Evolutionary conservation across 306 rosid genomes (phyloP), one percentile per base, ranked within the genome.

Genomic region (Begonia loranthoides): DNA sequence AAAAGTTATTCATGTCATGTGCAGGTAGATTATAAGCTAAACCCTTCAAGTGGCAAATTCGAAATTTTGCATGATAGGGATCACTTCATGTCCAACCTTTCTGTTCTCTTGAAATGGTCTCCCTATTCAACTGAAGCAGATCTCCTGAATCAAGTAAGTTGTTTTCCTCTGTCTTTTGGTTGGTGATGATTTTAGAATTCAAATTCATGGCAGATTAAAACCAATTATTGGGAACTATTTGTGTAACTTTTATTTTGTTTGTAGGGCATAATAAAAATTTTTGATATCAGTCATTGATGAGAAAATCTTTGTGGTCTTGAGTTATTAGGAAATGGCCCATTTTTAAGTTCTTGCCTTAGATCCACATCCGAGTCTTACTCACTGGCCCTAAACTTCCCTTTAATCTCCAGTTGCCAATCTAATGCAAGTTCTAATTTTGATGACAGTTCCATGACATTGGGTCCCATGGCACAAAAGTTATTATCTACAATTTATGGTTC

Each of bases 401-500:
- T 28, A 28, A 28, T 28, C 36, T 7, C 36, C 36, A 28, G 36
- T 28, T 28, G 36, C 36, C 36, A 28, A 4, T 28, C 36, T 28
- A 28, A 28, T 28, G 36, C 6, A 28, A 28, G 5, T 28, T 56
- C 55, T 65, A 36, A 34, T 45, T 48, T 34, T 70, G 52, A 51
- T 66, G 73, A 45, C 80, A 90, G 99, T 86, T 85, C 78, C 66
- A 78, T 48, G 78, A 82, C 67, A 74, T 85, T 62, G 95, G 94
- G 62, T 50, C 80, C 62, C 87, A 78, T 50, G 99, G 99, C 15
- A 90, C 99, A 46, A 90, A 90, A 71, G 92, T 82, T 62, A 69
- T 90, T 41, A 54, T 90, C 70, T 90, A 80, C 65, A 90, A 85
- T 66, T 80, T 90, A 70, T 90, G 99, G 99, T 59, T 57, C 62